Evolutionary conservation across 345 rosid species (phyloP), one percentile per base, ranked within the genome.

Genomic region (Eutrema heterophyllum): DNA sequence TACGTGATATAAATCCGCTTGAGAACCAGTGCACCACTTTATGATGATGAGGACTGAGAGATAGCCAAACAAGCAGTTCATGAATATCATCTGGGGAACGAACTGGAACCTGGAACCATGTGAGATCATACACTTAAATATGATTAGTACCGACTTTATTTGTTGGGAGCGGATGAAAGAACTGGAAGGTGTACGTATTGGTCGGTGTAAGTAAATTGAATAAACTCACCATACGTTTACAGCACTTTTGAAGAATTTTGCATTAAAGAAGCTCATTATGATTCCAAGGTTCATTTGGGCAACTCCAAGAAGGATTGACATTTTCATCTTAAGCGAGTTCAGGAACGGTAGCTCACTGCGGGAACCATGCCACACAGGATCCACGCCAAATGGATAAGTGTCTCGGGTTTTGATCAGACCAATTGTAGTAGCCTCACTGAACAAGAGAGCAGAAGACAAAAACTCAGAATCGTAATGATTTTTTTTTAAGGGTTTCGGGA

Each of bases 261-360:
- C 99, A 83, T 95, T 95, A 70, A 84, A 89, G 78, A 71, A 95
- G 83, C 99, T 95, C 86, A 92, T 68, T 49, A 95, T 74, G 73
- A 92, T 90, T 68, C 98, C 99, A 46, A 95, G 99, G 84, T 95
- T 90, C 99, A 95, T 95, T 78, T 92, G 99, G 64, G 94, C 77
- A 74, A 95, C 97, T 81, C 99, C 99, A 45, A 92, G 81, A 67
- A 95, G 96, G 79, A 92, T 95, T 30, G 99, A 95, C 97, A 95
- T 87, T 87, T 95, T 92, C 99, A 95, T 95, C 89, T 95, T 92
- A 77, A 95, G 81, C 27, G 99, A 95, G 84, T 92, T 92, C 39
- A 95, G 86, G 79, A 87, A 95, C 36, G 99, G 98, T 51, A 90
- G 82, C 83, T 95, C 98, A 35, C 92, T 90, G 60, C 97, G 95